A percentile compares a stretch with the other conserved stretches of the same genome.
Evolutionary conservation across 2,329 filamentous ascomycete genomes (phyloP).

Genomic region (Cladophialophora bantiana): DNA sequence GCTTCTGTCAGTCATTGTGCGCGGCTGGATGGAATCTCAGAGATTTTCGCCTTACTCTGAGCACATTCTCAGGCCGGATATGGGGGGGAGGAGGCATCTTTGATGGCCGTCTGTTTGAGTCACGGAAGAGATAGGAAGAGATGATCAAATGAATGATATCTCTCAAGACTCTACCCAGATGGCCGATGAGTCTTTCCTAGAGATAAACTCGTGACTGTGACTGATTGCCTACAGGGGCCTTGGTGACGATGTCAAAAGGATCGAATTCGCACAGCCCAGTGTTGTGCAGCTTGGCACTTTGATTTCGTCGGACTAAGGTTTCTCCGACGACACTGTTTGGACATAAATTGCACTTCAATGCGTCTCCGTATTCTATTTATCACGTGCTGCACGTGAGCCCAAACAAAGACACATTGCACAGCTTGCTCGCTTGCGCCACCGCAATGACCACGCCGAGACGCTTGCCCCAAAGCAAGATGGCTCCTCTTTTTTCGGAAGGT

Average conservation of each 20-base stretch:
- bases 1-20: slow-evolving; percentile 35
- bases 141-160: slow-evolving; percentile 39
- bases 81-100: slow-evolving; percentile 92
- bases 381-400: neutral
- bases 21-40: slow-evolving; percentile 25
- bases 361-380: slow-evolving; percentile 4
- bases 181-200: slow-evolving; percentile 37
- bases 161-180: slow-evolving; percentile 37
- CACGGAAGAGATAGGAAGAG: slow-evolving; percentile 25
- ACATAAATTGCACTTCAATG: slow-evolving; percentile 3
- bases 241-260: slow-evolving; percentile 6
- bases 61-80: slow-evolving; percentile 98
- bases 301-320: slow-evolving; percentile 9
- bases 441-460: neutral
- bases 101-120: slow-evolving; percentile 43
- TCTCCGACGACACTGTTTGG: neutral
- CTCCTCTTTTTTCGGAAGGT: slow-evolving; percentile 13
- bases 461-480: slow-evolving; percentile 21
- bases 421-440: neutral
- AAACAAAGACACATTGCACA: slow-evolving; percentile 8
- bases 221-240: slow-evolving; percentile 8
- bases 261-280: slow-evolving; percentile 2
- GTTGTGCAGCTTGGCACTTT: slow-evolving; percentile 8
- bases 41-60: slow-evolving; percentile 66
- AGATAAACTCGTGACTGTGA: slow-evolving; percentile 30